These are phyloP conservation scores for Sugiyamaella floridensis DNA, from an alignment of 805 yeast species.

Conservation along the genomic window DNA sequence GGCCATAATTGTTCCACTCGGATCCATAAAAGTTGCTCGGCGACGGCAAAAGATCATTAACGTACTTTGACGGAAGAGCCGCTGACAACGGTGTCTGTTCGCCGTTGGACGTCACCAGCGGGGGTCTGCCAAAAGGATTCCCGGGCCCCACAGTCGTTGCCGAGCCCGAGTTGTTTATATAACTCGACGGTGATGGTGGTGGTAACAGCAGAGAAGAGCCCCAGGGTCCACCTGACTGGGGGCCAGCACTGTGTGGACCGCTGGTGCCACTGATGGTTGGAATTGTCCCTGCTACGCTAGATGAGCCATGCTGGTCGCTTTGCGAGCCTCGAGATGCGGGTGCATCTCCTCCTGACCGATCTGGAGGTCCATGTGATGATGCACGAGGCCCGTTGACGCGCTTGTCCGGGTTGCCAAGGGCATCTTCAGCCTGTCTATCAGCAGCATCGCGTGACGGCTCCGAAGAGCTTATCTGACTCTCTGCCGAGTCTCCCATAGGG, in stretches of 20 bases:
- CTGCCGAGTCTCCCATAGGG: conserved; percentile 25
- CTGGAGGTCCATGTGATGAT: background rate
- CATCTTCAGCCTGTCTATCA: background rate
- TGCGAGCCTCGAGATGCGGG: background rate
- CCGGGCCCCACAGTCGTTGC: conserved; percentile 27
- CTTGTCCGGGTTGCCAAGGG: background rate
- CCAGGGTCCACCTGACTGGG: conserved; percentile 22
- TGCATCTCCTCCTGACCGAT: background rate
- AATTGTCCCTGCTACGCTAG: conserved; percentile 10
- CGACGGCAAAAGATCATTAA: conserved; percentile 68
- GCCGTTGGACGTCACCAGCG: conserved; percentile 31
- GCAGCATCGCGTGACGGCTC: conserved; percentile 19
- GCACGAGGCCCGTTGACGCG: background rate
- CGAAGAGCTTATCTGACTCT: conserved; percentile 15
- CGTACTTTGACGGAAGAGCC: conserved; percentile 62
- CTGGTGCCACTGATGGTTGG: conserved; percentile 3
- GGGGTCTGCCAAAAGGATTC: conserved; percentile 29
- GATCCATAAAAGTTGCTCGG: conserved; percentile 69
- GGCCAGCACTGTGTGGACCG: conserved; percentile 12
- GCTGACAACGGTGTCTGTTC: conserved; percentile 68
- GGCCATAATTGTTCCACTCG: conserved; percentile 44
- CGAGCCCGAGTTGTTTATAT: conserved; percentile 20
- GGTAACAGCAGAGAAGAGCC: conserved; percentile 27
- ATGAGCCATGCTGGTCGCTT: conserved; percentile 1
- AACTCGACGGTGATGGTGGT: conserved; percentile 32